Evolutionary conservation across 2,329 filamentous ascomycete genomes (phyloP), one percentile per base, ranked within the genome.

Genomic region (Tolypocladium pustulatum): DNA sequence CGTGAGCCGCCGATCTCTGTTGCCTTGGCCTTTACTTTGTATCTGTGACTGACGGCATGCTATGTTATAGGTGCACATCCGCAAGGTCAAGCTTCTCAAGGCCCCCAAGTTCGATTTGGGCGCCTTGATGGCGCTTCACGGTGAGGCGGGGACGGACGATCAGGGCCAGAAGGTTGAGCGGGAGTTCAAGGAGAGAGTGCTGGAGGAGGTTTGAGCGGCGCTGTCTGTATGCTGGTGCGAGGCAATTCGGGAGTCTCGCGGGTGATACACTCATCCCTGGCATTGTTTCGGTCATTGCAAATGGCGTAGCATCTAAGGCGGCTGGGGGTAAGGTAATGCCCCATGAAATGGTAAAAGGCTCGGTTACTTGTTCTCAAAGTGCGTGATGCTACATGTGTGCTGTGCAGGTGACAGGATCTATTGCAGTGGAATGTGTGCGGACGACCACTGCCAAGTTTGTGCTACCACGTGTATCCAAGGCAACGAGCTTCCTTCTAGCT

Each of bases 51-150:
- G 30, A 53, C 30, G n/a, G 6, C 4, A n/a, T 27, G 59, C 58
- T 63, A n/a, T 27, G 56, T 43, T 64, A 12, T 70, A 97, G 92
- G 92, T 97, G 73, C 94, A 99, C 85, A 96, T 99, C 80, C 92
- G 94, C 81, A 99, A 99, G 87, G 93, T 99, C 74, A 99, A 99
- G 88, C 90, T 99, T 70, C 84, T 99, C 71, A 99, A 99, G 88
- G 79, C 88, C 67, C 94, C 94, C 75, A 99, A 99, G 86, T 97
- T 99, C 83, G 94, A 99, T 76, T 89, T 99, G 67, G 94, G 94
- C 79, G 89, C 90, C 71, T 86, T 99, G 69, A 88, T 99, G 78
- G 89, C 89, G 78, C 88, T 99, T 72, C 94, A 99, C 83, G 94
- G 94, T 80, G 94, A 99, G 85, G 95, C 92, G 64, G 88, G 86